Conservation (phyloP, 495 filamentous ascomycete species). For the Chaetomium cochliodes region DNA sequence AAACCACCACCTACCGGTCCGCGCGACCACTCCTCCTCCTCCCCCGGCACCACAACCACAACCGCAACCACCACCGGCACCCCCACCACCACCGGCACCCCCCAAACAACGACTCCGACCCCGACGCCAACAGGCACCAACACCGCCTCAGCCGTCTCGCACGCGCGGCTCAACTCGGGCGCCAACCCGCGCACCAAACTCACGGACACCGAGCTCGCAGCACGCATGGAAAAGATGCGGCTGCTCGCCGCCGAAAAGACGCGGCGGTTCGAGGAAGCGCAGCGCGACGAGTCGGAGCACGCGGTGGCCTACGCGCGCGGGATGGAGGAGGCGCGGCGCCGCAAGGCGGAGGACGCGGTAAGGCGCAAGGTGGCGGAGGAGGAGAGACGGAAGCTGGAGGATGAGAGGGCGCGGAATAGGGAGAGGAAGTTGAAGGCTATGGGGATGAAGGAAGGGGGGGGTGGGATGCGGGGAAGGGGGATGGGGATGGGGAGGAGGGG, state of each 20-base stretch:
- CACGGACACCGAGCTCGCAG: conserved; percentile 52
- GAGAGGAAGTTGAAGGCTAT: conserved; percentile 51
- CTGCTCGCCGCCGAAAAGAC: conserved; percentile 47
- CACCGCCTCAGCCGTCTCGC: conserved; percentile 34
- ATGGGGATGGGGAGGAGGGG: conserved; percentile 34
- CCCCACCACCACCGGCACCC: background rate
- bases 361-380: conserved; percentile 41
- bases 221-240: conserved; percentile 53
- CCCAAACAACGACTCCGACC: background rate
- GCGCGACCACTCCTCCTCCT: conserved; percentile 15
- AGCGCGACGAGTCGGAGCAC: conserved; percentile 52
- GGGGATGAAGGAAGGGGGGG: conserved; percentile 40
- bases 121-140: conserved; percentile 27
- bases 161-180: conserved; percentile 44
- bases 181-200: conserved; percentile 53
- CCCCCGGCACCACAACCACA: no score
- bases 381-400: conserved; percentile 48
- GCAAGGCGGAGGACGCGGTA: conserved; percentile 45
- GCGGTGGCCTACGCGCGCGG: conserved; percentile 51
- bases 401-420: conserved; percentile 48
- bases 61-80: conserved; percentile 15
- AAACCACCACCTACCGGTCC: conserved; percentile 12
- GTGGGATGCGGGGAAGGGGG: conserved; percentile 50
- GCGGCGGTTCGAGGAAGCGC: conserved; percentile 50
- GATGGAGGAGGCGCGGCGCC: conserved; percentile 50